Percentiles rank a stretch among this genome's conserved stretches.
These are phyloP conservation scores for Umbelopsis sp. DNA, from an alignment of 192 early-diverging fungal species.

Conservation along the genomic window DNA sequence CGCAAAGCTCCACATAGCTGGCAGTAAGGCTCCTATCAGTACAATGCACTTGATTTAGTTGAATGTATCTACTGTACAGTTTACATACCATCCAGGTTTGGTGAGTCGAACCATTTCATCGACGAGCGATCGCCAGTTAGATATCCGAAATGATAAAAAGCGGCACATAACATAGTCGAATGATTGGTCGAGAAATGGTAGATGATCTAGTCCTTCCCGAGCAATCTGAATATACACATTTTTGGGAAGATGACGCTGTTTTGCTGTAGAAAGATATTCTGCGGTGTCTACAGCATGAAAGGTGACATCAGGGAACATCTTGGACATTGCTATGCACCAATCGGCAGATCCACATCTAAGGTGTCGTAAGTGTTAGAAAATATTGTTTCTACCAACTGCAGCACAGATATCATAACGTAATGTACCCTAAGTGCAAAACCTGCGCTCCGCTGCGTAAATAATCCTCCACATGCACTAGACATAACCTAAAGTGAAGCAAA, in stretches of 20 bases:
- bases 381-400: not conserved
- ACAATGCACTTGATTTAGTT: too few relatives aligned
- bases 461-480: not conserved
- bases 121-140: not conserved
- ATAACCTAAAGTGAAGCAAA: not conserved
- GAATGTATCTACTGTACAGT: too few relatives aligned
- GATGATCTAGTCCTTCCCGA: not conserved
- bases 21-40: not conserved
- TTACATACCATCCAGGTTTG: not conserved
- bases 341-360: not conserved
- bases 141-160: not conserved
- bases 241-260: not conserved
- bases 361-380: not conserved
- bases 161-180: constrained; percentile 11
- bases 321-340: not conserved
- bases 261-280: not conserved
- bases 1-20: not conserved
- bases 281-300: not conserved
- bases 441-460: not conserved
- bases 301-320: not conserved
- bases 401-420: not conserved
- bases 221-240: not conserved
- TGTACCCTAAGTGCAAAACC: not conserved
- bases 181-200: not conserved
- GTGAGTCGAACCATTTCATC: constrained; percentile 5